Percentiles rank a stretch among this genome's conserved stretches.
These are phyloP conservation scores for Rhizopogon vesiculosus DNA, from an alignment of 768 basidiomycete genomes.

Conservation along the genomic window DNA sequence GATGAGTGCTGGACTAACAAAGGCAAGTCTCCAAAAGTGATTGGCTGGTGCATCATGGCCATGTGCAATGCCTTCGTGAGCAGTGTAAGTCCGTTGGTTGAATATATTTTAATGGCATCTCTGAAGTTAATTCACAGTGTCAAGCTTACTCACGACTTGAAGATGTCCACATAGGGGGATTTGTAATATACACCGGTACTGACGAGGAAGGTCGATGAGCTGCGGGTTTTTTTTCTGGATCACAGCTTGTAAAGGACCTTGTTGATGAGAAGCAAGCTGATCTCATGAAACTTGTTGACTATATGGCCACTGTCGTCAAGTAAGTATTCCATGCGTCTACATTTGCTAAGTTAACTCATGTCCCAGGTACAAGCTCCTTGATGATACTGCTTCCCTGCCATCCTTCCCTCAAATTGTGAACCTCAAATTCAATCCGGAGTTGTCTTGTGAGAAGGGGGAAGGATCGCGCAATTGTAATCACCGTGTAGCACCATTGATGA, in stretches of 20 bases:
- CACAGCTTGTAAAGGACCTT: too few species aligned
- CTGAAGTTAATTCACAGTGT: neutral
- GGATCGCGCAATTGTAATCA: neutral
- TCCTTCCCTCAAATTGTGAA: neutral
- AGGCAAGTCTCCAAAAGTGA: neutral
- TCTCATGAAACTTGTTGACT: too few species aligned
- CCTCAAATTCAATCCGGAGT: neutral
- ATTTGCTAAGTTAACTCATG: too few species aligned
- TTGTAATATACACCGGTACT: neutral
- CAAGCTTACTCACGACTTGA: neutral
- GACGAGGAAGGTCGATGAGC: too few species aligned
- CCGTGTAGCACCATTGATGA: too few species aligned
- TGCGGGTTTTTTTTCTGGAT: too few species aligned
- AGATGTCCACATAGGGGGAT: neutral
- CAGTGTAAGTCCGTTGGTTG: neutral
- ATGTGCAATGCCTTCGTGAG: neutral
- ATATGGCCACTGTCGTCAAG: too few species aligned
- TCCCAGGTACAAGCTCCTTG: conserved; percentile 20
- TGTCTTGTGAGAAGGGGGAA: neutral
- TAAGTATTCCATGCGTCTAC: too few species aligned
- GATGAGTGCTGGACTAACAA: neutral
- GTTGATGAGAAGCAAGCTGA: too few species aligned
- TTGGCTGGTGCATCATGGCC: neutral
- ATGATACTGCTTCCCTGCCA: conserved; percentile 18
- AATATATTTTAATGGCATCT: neutral